phyloP scores from a whole-genome alignment of 495 filamentous ascomycete species.

The Thozetella sp. region DNA sequence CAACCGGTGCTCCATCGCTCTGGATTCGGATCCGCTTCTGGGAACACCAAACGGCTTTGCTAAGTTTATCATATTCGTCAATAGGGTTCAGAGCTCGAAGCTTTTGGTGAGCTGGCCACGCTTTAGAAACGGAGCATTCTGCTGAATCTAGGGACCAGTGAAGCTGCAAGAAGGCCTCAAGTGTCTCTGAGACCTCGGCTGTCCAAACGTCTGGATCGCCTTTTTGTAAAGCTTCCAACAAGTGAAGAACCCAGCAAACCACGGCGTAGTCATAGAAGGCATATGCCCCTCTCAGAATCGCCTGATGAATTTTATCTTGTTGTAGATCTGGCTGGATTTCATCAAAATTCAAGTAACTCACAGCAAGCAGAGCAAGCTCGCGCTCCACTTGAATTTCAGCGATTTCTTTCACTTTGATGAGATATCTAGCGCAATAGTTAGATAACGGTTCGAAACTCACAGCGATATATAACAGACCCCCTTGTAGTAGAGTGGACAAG shows the following conservation, averaged over 20 bases:
- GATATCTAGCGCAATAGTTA: conserved; percentile 6
- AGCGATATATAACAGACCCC: conserved; percentile 28
- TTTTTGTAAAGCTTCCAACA: conserved; percentile 12
- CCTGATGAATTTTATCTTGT: background rate
- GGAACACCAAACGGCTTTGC: no score
- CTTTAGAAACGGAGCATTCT: conserved; percentile 5
- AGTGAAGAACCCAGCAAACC: conserved; percentile 38
- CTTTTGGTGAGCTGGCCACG: background rate
- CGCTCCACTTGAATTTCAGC: background rate
- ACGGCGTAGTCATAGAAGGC: conserved; percentile 40
- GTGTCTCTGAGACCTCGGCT: conserved; percentile 6
- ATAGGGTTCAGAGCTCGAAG: background rate
- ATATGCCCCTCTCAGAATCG: conserved; percentile 21
- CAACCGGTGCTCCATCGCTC: no score
- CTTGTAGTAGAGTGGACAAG: conserved; percentile 46
- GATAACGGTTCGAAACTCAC: conserved; percentile 5
- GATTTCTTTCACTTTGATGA: conserved; percentile 1
- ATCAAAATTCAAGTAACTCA: conserved; percentile 10
- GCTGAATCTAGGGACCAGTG: conserved; percentile 13
- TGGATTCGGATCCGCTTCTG: no score
- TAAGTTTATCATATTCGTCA: conserved; percentile 5
- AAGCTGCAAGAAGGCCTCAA: conserved; percentile 23
- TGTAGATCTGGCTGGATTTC: conserved; percentile 3
- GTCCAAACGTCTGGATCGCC: background rate
- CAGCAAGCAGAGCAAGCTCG: conserved; percentile 3